Base-by-base conservation (phyloP, 257 asterid genomes). In the Vinca minor region DNA sequence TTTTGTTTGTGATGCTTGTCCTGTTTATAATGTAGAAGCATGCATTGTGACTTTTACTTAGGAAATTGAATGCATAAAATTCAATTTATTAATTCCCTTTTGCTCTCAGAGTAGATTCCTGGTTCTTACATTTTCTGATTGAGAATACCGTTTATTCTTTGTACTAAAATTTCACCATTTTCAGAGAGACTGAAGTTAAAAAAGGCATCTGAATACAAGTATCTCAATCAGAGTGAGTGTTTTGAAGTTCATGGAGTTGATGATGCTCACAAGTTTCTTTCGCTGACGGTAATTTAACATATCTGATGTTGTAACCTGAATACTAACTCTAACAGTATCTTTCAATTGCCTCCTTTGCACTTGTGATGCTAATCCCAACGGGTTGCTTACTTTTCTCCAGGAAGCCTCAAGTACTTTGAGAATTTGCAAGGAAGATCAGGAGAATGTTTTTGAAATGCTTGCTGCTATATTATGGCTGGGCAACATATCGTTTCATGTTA, bases 391-490 rank as follows among this genome's bases (percentile, higher is more conserved):
- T 36, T 73, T 62, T 74, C 65, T 59, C 73, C 76, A 93, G 99
- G 96, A 75, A 70, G 99, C 97, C 57, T 74, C 89, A 41, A 67
- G 76, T 71, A 71, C 81, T 56, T 63, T 83, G 53, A 59, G 78
- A 79, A 85, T 93, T 73, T 76, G 81, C 83, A 76, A 84, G 74
- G 92, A 83, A 52, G 86, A 84, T 53, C 96, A 89, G 74, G 90
- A 85, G 71, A 87, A 77, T 41, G 80, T 73, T 70, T 87, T 93
- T 70, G 86, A 79, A 83, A 81, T 89, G 91, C 83, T 87, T 76
- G 91, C 97, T 73, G 91, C 97, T 36, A 91, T 93, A 64, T 73
- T 93, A 73, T 93, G 99, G 99, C 79, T 93, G 74, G 99, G 99
- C 65, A 87, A 93, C 83, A 87, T 89, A 68, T 79, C 95, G 11